phyloP scores from a whole-genome alignment of 495 filamentous ascomycete genomes.

The Lineolata rhizophorae region DNA sequence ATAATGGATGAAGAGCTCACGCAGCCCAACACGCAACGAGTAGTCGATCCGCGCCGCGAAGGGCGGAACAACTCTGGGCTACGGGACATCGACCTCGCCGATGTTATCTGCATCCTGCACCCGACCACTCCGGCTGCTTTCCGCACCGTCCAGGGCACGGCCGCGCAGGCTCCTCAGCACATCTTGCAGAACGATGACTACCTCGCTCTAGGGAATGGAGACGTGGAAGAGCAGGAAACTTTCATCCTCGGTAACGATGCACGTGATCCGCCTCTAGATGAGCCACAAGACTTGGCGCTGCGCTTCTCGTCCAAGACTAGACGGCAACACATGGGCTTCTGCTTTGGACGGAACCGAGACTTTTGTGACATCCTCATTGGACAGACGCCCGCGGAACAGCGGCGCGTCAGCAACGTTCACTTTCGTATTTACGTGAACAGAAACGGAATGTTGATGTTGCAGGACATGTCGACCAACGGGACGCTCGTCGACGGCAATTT shows the following conservation, averaged over 20 bases:
- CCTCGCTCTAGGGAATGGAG: constrained; percentile 10
- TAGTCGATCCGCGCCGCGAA: constrained; percentile 54
- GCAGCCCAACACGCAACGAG: constrained; percentile 58
- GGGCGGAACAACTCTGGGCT: constrained; percentile 59
- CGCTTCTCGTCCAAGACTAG: constrained; percentile 51
- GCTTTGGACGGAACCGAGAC: constrained; percentile 55
- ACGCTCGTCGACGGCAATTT: constrained; percentile 56
- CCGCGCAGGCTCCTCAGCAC: constrained; percentile 28
- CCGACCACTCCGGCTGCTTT: constrained; percentile 53
- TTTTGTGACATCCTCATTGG: constrained; percentile 47
- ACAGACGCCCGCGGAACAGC: constrained; percentile 30
- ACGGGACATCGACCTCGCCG: constrained; percentile 56
- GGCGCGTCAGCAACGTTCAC: constrained; percentile 65
- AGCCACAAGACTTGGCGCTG: constrained; percentile 44
- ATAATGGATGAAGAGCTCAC: constrained; percentile 25
- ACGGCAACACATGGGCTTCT: constrained; percentile 44
- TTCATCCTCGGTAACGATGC: constrained; percentile 21
- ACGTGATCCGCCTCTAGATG: constrained; percentile 8
- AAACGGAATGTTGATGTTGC: constrained; percentile 63
- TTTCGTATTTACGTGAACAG: constrained; percentile 77
- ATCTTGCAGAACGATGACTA: constrained; percentile 22
- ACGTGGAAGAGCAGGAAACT: constrained; percentile 28
- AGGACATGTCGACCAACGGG: constrained; percentile 83
- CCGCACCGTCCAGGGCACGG: constrained; percentile 36
- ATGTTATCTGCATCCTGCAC: constrained; percentile 76